These are phyloP conservation scores for Chrysanthemum lavandulifolium DNA, from an alignment of 129 eudicot species.

Conservation along the genomic window DNA sequence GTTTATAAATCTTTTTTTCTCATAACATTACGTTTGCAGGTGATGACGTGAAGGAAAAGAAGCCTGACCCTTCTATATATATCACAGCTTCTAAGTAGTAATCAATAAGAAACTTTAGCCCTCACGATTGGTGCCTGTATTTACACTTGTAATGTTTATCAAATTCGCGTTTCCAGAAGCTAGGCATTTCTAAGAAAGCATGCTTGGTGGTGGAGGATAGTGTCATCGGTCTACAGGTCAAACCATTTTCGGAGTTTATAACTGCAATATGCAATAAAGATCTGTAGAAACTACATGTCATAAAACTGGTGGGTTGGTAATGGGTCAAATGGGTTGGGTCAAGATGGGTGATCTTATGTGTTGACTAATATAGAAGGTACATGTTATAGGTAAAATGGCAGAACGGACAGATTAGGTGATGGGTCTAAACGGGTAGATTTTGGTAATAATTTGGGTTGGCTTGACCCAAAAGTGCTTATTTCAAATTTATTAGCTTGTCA, in stretches of 20 bases:
- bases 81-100: conserved; percentile 70
- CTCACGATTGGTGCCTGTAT: background rate
- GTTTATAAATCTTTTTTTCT: background rate
- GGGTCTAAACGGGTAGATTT: no score
- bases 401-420: no score
- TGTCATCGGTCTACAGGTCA: conserved; percentile 93
- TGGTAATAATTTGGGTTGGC: no score
- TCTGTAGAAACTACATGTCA: background rate
- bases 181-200: conserved; percentile 66
- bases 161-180: conserved; percentile 43
- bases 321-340: no score
- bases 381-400: no score
- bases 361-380: no score
- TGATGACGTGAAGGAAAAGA: conserved; percentile 96
- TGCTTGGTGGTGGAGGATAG: conserved; percentile 96
- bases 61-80: conserved; percentile 90
- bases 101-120: background rate
- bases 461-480: no score
- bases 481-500: no score
- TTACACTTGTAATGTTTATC: background rate
- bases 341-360: no score
- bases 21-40: conserved; percentile 45
- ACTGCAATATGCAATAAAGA: conserved; percentile 6
- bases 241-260: background rate
- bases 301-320: no score